Conservation (phyloP, 2,329 filamentous ascomycete species). For the Fusarium robinianum region DNA sequence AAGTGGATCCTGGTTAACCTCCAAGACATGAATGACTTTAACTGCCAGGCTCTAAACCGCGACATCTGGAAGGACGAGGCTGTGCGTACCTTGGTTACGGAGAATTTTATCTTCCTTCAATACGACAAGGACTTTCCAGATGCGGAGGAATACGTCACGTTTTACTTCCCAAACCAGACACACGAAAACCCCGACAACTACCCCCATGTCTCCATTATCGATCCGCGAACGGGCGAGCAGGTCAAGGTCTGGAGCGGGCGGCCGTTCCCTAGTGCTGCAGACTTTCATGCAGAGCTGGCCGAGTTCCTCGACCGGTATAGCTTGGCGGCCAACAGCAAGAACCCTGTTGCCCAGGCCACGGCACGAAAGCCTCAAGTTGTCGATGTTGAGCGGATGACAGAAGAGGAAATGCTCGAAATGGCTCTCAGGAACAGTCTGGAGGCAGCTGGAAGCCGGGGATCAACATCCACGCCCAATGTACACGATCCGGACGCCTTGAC, state of each 20-base stretch:
- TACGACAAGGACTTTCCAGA: constrained; percentile 84
- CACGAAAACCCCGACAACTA: constrained; percentile 87
- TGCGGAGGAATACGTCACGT: constrained; percentile 81
- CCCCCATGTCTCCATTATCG: constrained; percentile 93
- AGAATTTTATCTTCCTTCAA: constrained; percentile 96
- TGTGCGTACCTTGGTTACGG: constrained; percentile 78
- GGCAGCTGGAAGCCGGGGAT: constrained; percentile 39
- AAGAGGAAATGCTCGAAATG: constrained; percentile 96
- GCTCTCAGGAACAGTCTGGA: constrained; percentile 87
- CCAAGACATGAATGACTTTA: constrained; percentile 90
- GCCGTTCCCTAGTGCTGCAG: constrained; percentile 73
- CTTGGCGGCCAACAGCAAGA: constrained; percentile 83
- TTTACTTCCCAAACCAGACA: constrained; percentile 76
- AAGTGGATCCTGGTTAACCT: constrained; percentile 98
- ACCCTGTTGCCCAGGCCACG: constrained; percentile 74
- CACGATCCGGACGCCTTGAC: constrained; percentile 89
- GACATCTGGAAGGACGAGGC: constrained; percentile 92
- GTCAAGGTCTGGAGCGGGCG: constrained; percentile 93
- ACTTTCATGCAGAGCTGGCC: constrained; percentile 89
- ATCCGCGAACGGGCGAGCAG: constrained; percentile 93
- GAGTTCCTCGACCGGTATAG: constrained; percentile 99
- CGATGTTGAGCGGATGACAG: constrained; percentile 87
- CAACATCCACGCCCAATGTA: constrained; percentile 55
- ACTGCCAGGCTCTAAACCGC: constrained; percentile 90
- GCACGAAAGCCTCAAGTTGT: constrained; percentile 69